Evolutionary conservation across 805 yeast genomes (phyloP).

Genomic region (Suhomyces pyralidae): DNA sequence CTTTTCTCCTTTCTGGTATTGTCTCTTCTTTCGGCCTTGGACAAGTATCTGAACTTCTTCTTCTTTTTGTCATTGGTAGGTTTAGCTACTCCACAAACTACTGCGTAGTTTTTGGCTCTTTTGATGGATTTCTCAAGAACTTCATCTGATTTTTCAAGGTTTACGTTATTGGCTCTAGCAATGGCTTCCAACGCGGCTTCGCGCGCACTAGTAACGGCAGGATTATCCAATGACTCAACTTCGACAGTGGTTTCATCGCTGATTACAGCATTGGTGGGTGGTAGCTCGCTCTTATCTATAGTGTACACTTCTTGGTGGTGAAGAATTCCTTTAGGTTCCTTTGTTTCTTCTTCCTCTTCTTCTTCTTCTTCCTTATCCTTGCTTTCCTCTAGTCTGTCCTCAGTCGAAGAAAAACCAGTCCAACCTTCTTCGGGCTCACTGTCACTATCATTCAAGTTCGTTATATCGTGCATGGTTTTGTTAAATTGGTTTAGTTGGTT

Average conservation of each 20-base stretch:
- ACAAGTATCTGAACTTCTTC: slow-evolving; percentile 85
- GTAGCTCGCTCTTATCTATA: slow-evolving; percentile 21
- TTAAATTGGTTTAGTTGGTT: slow-evolving; percentile 60
- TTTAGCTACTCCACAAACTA: slow-evolving; percentile 51
- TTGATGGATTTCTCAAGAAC: slow-evolving; percentile 71
- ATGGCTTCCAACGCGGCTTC: slow-evolving; percentile 35
- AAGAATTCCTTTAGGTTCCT: slow-evolving; percentile 9
- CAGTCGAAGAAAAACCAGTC: slow-evolving; percentile 34
- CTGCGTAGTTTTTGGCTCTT: slow-evolving; percentile 82
- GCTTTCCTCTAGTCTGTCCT: neutral
- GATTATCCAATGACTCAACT: slow-evolving; percentile 57
- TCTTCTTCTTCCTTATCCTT: slow-evolving; percentile 5
- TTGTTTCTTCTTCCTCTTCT: neutral
- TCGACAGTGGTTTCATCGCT: slow-evolving; percentile 48
- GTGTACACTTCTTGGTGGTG: slow-evolving; percentile 30
- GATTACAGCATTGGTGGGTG: slow-evolving; percentile 34
- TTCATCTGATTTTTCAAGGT: slow-evolving; percentile 62
- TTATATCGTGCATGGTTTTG: slow-evolving; percentile 33
- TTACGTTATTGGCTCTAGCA: slow-evolving; percentile 69
- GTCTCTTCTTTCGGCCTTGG: slow-evolving; percentile 71
- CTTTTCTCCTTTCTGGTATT: slow-evolving; percentile 35
- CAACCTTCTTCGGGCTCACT: slow-evolving; percentile 25
- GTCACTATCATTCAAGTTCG: slow-evolving; percentile 10
- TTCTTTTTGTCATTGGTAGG: slow-evolving; percentile 44
- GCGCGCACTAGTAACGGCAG: slow-evolving; percentile 31